These are phyloP conservation scores for Trypethelium eluteriae DNA, from an alignment of 495 filamentous ascomycete genomes.

Conservation along the genomic window DNA sequence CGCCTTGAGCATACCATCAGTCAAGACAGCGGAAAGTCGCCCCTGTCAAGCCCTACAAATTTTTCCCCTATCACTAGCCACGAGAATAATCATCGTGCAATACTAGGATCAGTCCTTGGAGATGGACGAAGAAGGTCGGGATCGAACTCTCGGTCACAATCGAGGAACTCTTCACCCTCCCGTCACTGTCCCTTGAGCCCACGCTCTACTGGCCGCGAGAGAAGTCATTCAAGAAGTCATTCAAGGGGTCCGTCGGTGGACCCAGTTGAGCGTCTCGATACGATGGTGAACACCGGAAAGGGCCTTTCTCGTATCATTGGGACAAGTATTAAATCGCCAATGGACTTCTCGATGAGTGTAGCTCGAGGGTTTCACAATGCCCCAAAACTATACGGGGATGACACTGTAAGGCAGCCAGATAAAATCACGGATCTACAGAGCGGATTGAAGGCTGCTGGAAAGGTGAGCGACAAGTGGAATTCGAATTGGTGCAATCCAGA, in stretches of 20 bases:
- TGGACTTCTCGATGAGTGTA: constrained; percentile 70
- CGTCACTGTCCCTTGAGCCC: not conserved
- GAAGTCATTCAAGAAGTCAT: constrained; percentile 34
- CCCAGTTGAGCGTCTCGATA: constrained; percentile 38
- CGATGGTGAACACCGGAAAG: constrained; percentile 53
- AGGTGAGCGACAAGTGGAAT: constrained; percentile 12
- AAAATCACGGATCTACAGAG: constrained; percentile 64
- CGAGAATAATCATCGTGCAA: constrained; percentile 1
- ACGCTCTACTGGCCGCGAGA: constrained; percentile 22
- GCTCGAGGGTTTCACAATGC: constrained; percentile 82
- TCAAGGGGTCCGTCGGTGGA: constrained; percentile 2
- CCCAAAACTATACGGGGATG: constrained; percentile 70
- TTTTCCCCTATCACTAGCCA: not conserved
- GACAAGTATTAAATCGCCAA: constrained; percentile 64
- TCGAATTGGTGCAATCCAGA: not conserved
- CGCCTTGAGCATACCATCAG: not conserved
- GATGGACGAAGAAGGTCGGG: constrained; percentile 12
- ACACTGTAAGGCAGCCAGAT: constrained; percentile 58
- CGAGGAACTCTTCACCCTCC: constrained; percentile 8
- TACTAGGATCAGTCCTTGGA: constrained; percentile 20
- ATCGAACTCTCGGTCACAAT: constrained; percentile 18
- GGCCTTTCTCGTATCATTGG: constrained; percentile 60
- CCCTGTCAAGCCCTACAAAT: not conserved
- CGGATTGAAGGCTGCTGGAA: constrained; percentile 47
- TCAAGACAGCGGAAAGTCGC: not conserved